These are phyloP conservation scores for Elsinoe australis DNA, from an alignment of 2,329 filamentous ascomycete genomes.

Conservation along the genomic window DNA sequence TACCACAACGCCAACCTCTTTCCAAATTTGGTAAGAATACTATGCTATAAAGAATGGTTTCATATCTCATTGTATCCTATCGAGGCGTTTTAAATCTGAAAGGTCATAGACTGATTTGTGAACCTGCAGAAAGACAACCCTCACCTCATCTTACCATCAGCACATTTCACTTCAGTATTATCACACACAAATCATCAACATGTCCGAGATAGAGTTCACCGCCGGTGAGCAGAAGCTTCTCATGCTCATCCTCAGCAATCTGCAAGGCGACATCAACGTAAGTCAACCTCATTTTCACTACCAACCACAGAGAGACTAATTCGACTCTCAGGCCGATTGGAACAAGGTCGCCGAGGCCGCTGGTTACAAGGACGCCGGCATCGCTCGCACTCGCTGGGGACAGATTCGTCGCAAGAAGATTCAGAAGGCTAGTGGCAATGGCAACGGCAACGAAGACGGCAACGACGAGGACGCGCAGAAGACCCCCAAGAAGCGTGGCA, in stretches of 20 bases:
- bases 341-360: slow-evolving; percentile 23
- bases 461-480: slow-evolving; percentile 16
- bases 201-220: slow-evolving; percentile 19
- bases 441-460: slow-evolving; percentile 1
- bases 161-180: neutral
- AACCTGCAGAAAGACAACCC: neutral
- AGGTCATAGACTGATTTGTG: neutral
- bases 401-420: slow-evolving; percentile 26
- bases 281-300: neutral
- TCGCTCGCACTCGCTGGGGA: slow-evolving; percentile 24
- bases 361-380: slow-evolving; percentile 24
- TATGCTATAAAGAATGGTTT: no score
- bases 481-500: slow-evolving; percentile 20
- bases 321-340: slow-evolving; percentile 24
- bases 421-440: neutral
- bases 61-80: no score
- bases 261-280: slow-evolving; percentile 24
- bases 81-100: no score
- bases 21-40: no score
- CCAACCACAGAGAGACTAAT: slow-evolving; percentile 6
- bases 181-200: neutral
- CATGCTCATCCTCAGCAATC: slow-evolving; percentile 24
- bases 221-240: slow-evolving; percentile 24
- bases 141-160: neutral
- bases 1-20: no score